Evolutionary conservation across 257 asterid genomes (phyloP).

Genomic region (Lithospermum erythrorhizon): DNA sequence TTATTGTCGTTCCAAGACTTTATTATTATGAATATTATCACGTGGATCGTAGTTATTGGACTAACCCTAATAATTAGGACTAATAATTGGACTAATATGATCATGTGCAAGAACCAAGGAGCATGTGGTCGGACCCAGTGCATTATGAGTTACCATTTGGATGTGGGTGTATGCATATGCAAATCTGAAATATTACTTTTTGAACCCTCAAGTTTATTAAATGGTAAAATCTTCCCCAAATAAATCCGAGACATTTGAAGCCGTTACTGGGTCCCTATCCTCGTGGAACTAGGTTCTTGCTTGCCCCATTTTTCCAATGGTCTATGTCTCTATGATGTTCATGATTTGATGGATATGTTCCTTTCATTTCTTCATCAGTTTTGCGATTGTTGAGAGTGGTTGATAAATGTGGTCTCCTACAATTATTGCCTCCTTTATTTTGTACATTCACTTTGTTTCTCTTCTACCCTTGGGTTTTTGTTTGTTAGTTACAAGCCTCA

Average conservation of each 20-base stretch:
- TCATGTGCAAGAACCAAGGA: constrained; percentile 19
- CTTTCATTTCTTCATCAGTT: neutral
- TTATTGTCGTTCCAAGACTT: no score
- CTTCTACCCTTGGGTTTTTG: neutral
- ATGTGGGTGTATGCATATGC: constrained; percentile 31
- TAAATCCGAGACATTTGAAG: constrained; percentile 26
- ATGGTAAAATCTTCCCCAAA: constrained; percentile 14
- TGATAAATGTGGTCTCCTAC: neutral
- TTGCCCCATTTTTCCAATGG: neutral
- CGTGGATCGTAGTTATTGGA: no score
- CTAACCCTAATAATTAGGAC: no score
- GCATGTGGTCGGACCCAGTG: constrained; percentile 13
- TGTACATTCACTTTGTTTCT: no score
- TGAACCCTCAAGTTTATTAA: constrained; percentile 15
- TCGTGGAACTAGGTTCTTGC: constrained; percentile 1
- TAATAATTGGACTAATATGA: no score
- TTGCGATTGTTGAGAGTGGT: neutral
- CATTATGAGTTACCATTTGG: constrained; percentile 11
- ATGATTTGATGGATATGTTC: constrained; percentile 7
- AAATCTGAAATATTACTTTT: neutral
- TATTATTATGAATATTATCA: no score
- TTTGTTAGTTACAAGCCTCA: neutral
- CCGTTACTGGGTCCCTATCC: constrained; percentile 38
- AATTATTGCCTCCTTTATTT: constrained; percentile 2
- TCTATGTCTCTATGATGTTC: neutral